Evolutionary conservation across 2,329 filamentous ascomycete species (phyloP), one percentile per base, ranked within the genome.

Genomic region (Orbilia oligospora): DNA sequence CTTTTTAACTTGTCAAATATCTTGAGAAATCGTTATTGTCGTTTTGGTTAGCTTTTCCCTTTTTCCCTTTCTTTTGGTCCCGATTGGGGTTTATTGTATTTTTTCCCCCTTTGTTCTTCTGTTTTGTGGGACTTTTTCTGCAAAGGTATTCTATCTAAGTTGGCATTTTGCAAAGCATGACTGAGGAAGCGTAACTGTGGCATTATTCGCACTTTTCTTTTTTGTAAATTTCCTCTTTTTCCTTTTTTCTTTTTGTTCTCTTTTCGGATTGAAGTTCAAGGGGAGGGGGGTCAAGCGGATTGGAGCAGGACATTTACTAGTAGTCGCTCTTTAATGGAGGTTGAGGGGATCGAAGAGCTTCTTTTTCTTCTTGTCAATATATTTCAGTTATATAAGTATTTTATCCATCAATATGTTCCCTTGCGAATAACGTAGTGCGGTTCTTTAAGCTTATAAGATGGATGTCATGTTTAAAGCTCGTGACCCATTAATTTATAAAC

Each of bases 301-400:
- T 41, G 58, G 66, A 65, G 71, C 65, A 53, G 48, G 55, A 51
- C 33, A 49, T 64, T 56, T 33, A 66, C 10, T 67, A 49, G 36
- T 46, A 48, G 66, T 76, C 72, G 72, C 72, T 76, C 65, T 55
- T 70, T 76, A 76, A 76, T 71, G 72, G 72, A 24, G 72, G 18
- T 33, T 38, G 30, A 22, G 16, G 24, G 18, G 14, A n/a, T n/a
- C n/a, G n/a, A 51, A 6, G 48, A 18, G 48, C 18, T 24, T 44
- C 9, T 24, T 51, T 24, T 51, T 61, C 20, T 61, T 58, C 30
- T 44, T 61, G 36, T 61, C 24, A 44, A 61, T 61, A 61, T 1
- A 38, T 44, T 44, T 46, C 20, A 16, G 44, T 41, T 61, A 41
- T 24, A 16, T 41, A 41, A 2, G 12, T 41, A 41, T 41, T 10